Evolutionary conservation across 1,284 basidiomycete genomes (phyloP).

Genomic region (Ganoderma resinaceum): DNA sequence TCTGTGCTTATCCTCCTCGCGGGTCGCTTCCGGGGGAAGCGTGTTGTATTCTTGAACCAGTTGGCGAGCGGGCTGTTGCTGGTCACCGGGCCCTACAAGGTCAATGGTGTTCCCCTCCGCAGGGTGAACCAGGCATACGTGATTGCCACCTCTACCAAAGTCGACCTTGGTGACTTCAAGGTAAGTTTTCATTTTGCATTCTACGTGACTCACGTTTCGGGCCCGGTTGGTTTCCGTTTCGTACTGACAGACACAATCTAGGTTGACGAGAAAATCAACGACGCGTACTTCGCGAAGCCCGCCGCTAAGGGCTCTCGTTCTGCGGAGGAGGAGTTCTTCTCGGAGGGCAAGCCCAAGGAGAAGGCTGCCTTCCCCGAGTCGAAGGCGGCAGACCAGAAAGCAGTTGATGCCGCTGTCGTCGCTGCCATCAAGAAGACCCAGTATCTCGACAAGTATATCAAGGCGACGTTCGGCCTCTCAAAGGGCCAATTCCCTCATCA

Average conservation of each 20-base stretch:
- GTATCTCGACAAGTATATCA: slow-evolving; percentile 93
- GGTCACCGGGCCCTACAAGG: slow-evolving; percentile 97
- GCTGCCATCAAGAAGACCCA: slow-evolving; percentile 93
- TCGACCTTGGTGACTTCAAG: slow-evolving; percentile 84
- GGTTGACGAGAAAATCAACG: slow-evolving; percentile 92
- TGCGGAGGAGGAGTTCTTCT: slow-evolving; percentile 97
- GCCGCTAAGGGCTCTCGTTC: slow-evolving; percentile 72
- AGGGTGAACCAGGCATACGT: slow-evolving; percentile 99
- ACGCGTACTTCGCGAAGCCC: slow-evolving; percentile 94
- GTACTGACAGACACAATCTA: slow-evolving; percentile 39
- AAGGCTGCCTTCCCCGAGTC: slow-evolving; percentile 92
- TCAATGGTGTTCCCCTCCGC: slow-evolving; percentile 98
- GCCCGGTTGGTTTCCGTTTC: not conserved
- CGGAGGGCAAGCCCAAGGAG: slow-evolving; percentile 90
- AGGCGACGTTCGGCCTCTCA: slow-evolving; percentile 92
- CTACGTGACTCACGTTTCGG: not conserved
- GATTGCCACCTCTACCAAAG: slow-evolving; percentile 97
- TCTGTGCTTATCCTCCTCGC: slow-evolving; percentile 97
- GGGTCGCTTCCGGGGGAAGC: slow-evolving; percentile 98
- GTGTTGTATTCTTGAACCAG: slow-evolving; percentile 99
- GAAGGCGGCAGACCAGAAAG: slow-evolving; percentile 95
- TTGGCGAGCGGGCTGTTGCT: slow-evolving; percentile 92
- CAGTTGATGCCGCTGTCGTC: slow-evolving; percentile 86
- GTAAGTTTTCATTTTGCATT: slow-evolving; percentile 47
- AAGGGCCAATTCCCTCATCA: slow-evolving; percentile 95